phyloP scores from a whole-genome alignment of 1,284 basidiomycete species.

The Ustilago xerochloae region DNA sequence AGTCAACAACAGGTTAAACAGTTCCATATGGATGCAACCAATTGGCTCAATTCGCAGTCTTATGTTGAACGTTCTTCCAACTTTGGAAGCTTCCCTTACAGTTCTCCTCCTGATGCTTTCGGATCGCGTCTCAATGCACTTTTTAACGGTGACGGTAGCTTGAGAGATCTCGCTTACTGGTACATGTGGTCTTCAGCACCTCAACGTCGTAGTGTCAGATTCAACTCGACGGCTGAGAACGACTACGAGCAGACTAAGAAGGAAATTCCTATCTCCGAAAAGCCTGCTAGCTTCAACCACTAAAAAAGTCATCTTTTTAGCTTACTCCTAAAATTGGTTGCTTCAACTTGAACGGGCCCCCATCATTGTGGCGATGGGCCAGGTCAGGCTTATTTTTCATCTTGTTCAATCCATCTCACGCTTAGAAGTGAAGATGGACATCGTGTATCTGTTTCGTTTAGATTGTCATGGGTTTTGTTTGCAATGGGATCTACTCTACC shows the following conservation, averaged over 20 bases:
- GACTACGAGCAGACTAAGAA: slow-evolving; percentile 27
- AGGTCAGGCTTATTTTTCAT: background rate
- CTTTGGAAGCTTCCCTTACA: slow-evolving; percentile 57
- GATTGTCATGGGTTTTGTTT: slow-evolving; percentile 10
- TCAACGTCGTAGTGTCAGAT: slow-evolving; percentile 19
- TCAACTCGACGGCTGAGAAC: slow-evolving; percentile 26
- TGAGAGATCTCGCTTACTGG: slow-evolving; percentile 44
- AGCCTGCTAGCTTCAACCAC: slow-evolving; percentile 38
- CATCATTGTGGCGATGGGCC: background rate
- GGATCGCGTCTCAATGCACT: slow-evolving; percentile 56
- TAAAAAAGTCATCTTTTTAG: background rate
- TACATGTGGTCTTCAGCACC: slow-evolving; percentile 30
- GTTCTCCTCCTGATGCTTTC: slow-evolving; percentile 54
- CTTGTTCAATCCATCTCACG: background rate
- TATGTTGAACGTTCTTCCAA: slow-evolving; percentile 62
- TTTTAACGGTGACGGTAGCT: slow-evolving; percentile 51
- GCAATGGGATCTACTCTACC: background rate
- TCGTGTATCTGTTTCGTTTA: slow-evolving; percentile 8
- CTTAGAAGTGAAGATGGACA: background rate
- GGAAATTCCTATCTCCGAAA: slow-evolving; percentile 23
- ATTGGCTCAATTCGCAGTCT: slow-evolving; percentile 44
- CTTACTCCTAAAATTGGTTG: background rate
- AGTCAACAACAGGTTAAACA: slow-evolving; percentile 46
- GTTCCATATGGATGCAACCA: slow-evolving; percentile 57
- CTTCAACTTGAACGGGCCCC: background rate